phyloP scores from a whole-genome alignment of 2,329 filamentous ascomycete species.

The Xylariaceae sp. region DNA sequence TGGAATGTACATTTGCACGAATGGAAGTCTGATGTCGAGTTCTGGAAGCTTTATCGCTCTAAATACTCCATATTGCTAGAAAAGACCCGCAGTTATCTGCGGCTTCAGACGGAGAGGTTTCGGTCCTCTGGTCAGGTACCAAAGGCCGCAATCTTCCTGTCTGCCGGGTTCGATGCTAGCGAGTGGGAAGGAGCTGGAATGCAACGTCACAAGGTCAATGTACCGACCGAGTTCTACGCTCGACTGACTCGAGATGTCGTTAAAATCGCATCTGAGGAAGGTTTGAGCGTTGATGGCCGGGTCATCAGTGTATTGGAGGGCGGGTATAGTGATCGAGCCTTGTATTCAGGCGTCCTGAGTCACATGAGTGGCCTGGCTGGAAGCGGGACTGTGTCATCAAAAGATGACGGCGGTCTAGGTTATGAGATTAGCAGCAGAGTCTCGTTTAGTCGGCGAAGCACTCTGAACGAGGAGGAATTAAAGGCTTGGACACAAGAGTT shows the following conservation, averaged over 20 bases:
- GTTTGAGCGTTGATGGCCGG: conserved; percentile 71
- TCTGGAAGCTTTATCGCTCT: conserved; percentile 82
- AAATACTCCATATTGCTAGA: conserved; percentile 74
- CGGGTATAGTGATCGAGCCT: conserved; percentile 88
- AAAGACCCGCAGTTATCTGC: conserved; percentile 76
- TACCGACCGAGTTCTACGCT: conserved; percentile 95
- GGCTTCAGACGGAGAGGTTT: conserved; percentile 64
- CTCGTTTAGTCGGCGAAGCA: conserved; percentile 31
- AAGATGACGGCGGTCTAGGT: conserved; percentile 43
- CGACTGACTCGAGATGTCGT: conserved; percentile 83
- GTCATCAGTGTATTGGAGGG: conserved; percentile 93
- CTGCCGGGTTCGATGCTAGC: conserved; percentile 94
- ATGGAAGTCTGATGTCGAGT: conserved; percentile 79
- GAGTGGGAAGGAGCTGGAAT: conserved; percentile 90
- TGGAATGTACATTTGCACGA: conserved; percentile 94
- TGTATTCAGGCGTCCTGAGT: conserved; percentile 83
- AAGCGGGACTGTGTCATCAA: conserved; percentile 37
- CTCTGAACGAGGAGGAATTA: conserved; percentile 23
- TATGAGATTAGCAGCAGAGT: conserved; percentile 55
- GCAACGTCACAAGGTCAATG: conserved; percentile 94
- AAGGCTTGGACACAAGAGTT: conserved; percentile 29
- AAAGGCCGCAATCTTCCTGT: conserved; percentile 88
- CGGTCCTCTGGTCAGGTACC: conserved; percentile 56
- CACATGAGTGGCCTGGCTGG: conserved; percentile 80
- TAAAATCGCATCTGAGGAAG: conserved; percentile 74